Percentiles rank a stretch among this genome's conserved stretches.
phyloP scores from a whole-genome alignment of 179 eudicot genomes.

The Silene noctiflora region DNA sequence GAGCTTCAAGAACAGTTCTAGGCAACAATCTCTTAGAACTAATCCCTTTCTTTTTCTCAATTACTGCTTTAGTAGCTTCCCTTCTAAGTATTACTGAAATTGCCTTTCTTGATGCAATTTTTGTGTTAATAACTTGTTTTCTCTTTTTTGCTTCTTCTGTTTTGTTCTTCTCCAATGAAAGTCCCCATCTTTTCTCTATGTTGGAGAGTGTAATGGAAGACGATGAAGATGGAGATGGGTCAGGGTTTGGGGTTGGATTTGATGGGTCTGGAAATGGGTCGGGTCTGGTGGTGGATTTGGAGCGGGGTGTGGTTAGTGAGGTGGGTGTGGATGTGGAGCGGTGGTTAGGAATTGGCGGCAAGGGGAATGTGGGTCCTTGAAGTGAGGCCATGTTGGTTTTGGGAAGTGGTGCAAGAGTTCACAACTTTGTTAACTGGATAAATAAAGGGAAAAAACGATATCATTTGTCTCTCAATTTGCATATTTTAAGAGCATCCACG shows the following conservation, averaged over 20 bases:
- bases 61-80: slow-evolving; percentile 83
- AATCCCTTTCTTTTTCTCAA: slow-evolving; percentile 73
- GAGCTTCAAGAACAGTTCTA: slow-evolving; percentile 81
- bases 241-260: slow-evolving; percentile 2
- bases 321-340: slow-evolving; percentile 16
- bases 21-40: slow-evolving; percentile 69
- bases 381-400: slow-evolving; percentile 29
- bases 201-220: slow-evolving; percentile 11
- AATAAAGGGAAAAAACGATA: too few species aligned
- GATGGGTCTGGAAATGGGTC: slow-evolving; percentile 17
- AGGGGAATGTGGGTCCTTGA: slow-evolving; percentile 29
- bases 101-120: slow-evolving; percentile 76
- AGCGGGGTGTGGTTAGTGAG: slow-evolving; percentile 16
- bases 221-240: slow-evolving; percentile 15
- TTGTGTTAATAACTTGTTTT: slow-evolving; percentile 56
- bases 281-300: slow-evolving; percentile 17
- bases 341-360: slow-evolving; percentile 27
- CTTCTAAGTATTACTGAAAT: slow-evolving; percentile 74
- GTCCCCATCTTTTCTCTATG: slow-evolving; percentile 21
- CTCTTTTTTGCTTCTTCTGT: slow-evolving; percentile 52
- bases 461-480: too few species aligned
- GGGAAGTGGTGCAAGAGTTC: not conserved
- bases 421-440: not conserved
- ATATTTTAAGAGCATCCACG: too few species aligned
- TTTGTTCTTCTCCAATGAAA: slow-evolving; percentile 2